Percentiles rank a stretch among this genome's conserved stretches.
These are phyloP conservation scores for Phaeosphaeriaceae sp. DNA, from an alignment of 2,329 filamentous ascomycete species.

Conservation along the genomic window DNA sequence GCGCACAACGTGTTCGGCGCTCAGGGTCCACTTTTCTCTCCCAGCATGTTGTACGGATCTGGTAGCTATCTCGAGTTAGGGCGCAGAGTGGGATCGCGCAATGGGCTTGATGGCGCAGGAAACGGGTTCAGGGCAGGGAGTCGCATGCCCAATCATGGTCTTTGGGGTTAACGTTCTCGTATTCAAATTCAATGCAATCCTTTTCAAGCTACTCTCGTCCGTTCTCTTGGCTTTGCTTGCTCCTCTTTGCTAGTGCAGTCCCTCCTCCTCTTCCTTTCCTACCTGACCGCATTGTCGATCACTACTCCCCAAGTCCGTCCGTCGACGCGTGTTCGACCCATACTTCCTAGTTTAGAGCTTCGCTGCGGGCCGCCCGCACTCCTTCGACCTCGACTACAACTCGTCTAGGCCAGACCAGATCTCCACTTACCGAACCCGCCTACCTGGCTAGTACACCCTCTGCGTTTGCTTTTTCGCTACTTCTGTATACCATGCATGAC, in stretches of 20 bases:
- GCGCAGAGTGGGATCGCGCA: neutral
- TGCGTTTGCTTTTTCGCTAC: neutral
- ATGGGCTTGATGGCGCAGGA: neutral
- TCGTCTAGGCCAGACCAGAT: neutral
- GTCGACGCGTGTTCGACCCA: neutral
- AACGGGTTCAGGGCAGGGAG: neutral
- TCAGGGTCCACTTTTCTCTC: neutral
- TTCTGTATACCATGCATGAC: neutral
- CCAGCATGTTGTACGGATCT: neutral
- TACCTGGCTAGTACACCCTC: neutral
- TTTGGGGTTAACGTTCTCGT: neutral
- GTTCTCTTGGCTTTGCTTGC: neutral
- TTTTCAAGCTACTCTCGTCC: neutral
- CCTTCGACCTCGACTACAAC: neutral
- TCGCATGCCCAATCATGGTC: neutral
- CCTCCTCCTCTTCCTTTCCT: neutral
- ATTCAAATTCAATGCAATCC: neutral
- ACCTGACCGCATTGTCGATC: neutral
- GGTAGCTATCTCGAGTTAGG: neutral
- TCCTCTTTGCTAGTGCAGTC: neutral
- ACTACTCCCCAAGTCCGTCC: neutral
- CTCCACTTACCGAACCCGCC: neutral
- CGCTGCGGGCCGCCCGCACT: neutral
- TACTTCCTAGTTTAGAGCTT: neutral
- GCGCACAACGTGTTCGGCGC: neutral